phyloP scores from a whole-genome alignment of 352 stramenopile species.

The Pythium phragmiticola region DNA sequence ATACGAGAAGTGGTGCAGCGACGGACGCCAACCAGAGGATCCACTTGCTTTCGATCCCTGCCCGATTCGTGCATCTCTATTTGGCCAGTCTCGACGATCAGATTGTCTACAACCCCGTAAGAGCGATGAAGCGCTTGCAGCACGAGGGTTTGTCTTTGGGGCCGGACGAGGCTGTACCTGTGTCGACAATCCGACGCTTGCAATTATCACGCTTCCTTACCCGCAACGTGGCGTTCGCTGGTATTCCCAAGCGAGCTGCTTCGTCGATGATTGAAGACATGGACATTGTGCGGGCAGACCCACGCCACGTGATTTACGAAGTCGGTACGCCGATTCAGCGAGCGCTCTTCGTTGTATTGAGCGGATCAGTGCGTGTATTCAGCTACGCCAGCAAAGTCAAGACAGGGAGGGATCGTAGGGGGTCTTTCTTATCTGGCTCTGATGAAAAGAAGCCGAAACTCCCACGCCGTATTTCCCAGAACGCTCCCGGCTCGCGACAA shows the following conservation, averaged over 20 bases:
- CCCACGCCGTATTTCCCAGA: constrained; percentile 19
- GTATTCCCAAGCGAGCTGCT: constrained; percentile 13
- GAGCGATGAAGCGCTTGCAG: constrained; percentile 35
- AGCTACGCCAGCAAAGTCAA: constrained; percentile 19
- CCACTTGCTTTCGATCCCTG: constrained; percentile 35
- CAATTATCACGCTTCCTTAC: constrained; percentile 10
- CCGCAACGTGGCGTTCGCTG: constrained; percentile 5
- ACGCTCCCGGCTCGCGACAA: constrained; percentile 1
- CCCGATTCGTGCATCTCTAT: constrained; percentile 27
- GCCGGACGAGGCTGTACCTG: not conserved
- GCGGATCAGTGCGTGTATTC: constrained; percentile 23
- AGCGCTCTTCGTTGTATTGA: constrained; percentile 22
- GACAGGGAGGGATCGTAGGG: constrained; percentile 8
- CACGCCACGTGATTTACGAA: constrained; percentile 24
- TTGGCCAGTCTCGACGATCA: constrained; percentile 35
- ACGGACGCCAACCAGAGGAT: constrained; percentile 7
- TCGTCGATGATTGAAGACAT: constrained; percentile 23
- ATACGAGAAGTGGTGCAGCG: not conserved
- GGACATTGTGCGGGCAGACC: constrained; percentile 14
- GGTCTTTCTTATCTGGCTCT: constrained; percentile 1
- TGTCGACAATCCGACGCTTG: constrained; percentile 12
- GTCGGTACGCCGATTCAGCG: constrained; percentile 7
- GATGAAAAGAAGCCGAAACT: constrained; percentile 30
- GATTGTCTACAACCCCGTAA: constrained; percentile 42
- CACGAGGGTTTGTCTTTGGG: constrained; percentile 13